Evolutionary conservation across 257 asterid genomes (phyloP), one percentile per base, ranked within the genome.

Genomic region (Linaria vulgaris): DNA sequence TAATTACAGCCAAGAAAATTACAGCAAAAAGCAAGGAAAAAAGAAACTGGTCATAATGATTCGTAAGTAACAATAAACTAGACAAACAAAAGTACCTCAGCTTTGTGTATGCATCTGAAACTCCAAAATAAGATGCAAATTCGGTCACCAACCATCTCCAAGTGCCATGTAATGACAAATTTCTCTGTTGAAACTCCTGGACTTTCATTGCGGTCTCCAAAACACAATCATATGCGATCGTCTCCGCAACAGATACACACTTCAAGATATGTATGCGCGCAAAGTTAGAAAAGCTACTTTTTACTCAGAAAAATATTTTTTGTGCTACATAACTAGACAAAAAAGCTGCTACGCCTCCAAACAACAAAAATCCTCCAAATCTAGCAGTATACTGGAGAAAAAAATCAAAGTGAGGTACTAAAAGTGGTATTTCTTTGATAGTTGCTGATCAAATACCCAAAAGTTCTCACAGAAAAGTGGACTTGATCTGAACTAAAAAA

Each of bases 191-290:
- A 74, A 92, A 87, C 66, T 80, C 81, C 67, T 87, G 96, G 37
- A 79, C 67, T 74, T 87, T 92, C 97, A 89, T 86, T 22, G 97
- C 97, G 6, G 95, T 80, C 87, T 92, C 98, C 79, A 92, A 59
- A 50, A 88, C 89, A 63, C 82, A 82, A 79, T 88, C 98, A 23
- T 89, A 92, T 7, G 98, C 97, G 50, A 89, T 83, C 4, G 98
- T 92, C 75, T 92, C 98, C 39, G 94, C 96, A 61, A 92, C 95
- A 49, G 86, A 78, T 53, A 85, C 80, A 69, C 90, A 89, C 98
- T 88, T 30, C 43, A 64, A 44, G 3, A 27, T 27, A 27, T 27
- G 69, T 20, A 52, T 4, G 46, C 12, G 66, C 15, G 63, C 13
- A 16, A 51, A 48, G 39, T 56, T 44, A 64, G 67, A 52, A 44